Evolutionary conservation across 352 stramenopile species (phyloP), one percentile per base, ranked within the genome.

Genomic region (Phytophthora pinifolia): DNA sequence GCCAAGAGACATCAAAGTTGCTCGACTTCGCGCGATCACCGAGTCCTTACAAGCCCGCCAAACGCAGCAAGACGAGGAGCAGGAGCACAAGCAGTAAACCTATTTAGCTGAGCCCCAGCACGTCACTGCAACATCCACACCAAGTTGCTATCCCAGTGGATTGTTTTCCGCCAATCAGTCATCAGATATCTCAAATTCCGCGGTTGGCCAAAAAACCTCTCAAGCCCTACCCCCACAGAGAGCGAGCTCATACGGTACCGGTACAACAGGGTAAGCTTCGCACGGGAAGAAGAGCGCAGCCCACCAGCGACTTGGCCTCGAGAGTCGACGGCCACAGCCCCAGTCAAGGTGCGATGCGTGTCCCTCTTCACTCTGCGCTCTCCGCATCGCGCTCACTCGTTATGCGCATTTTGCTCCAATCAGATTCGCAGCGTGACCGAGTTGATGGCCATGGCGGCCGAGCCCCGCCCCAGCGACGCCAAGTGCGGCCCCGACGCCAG

Each of bases 391-490:
- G 22, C 22, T 27, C 4, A 27, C 22, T 3, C 22, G 22, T 6
- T 27, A 4, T 6, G 22, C 4, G 22, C 22, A 27, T 27, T 27
- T 22, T 27, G 22, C 22, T 27, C 22, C 22, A 27, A 27, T 27
- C 30, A 65, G 54, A 72, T 65, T 59, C 49, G 54, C 55, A 69
- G 64, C 53, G 53, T 48, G 43, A 51, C 22, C 36, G 44, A 61
- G 55, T 67, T 65, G 34, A 78, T 78, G 48, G 68, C 59, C 52
- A 76, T 82, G 68, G 66, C 65, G 27, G 55, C 44, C 62, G 51
- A 77, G 61, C 55, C 57, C 61, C 5, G 60, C 78, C 43, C 46
- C 67, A 49, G 44, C 36, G 38, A 31, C 3, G 27, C 32, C 3
- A 57, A 63, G 36, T 74, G 70, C 39, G 50, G 38, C 22, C 38